Evolutionary conservation across 2,329 filamentous ascomycete species (phyloP), one percentile per base, ranked within the genome.

Genomic region (Geosmithia morbida): DNA sequence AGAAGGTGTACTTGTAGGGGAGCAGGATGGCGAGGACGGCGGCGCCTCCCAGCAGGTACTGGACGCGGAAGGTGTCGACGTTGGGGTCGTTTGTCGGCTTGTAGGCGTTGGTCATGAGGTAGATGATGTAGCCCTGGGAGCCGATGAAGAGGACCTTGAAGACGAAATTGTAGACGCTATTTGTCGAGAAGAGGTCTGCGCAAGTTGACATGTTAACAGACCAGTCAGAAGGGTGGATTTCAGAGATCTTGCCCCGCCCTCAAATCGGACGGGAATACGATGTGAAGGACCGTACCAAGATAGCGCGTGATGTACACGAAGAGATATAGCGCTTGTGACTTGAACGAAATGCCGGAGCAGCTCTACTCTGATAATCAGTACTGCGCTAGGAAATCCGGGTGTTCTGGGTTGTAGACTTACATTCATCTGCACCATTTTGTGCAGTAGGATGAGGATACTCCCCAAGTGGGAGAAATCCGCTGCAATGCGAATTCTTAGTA

Each of bases 81-180:
- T 94, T 95, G 48, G 90, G 87, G 61, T 98, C 92, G 68, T 95
- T 90, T 33, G 92, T 97, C 22, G 92, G 90, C 67, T 94, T 94
- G 78, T 92, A 98, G 59, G 90, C 86, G 57, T 87, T 94, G 52
- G 92, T 84, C 92, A 98, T 98, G 56, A 97, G 80, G 70, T 96
- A 97, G 64, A 98, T 81, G 59, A 89, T 94, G 73, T 98, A 98
- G 53, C 83, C 81, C 52, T 94, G 89, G 20, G 87, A 83, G 52
- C 71, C 74, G 63, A 98, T 89, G 74, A 97, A 98, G 62, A 96
- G 75, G 61, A 97, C 79, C 68, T 98, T 98, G 75, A 97, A 96
- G 59, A 87, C 67, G 51, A 92, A 83, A 70, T 97, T 96, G 78
- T 96, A 98, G 53, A 87, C 66, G 59, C 85, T 88, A 55, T 79